These are phyloP conservation scores for Fusarium temperatum DNA, from an alignment of 2,329 filamentous ascomycete genomes.

Conservation along the genomic window DNA sequence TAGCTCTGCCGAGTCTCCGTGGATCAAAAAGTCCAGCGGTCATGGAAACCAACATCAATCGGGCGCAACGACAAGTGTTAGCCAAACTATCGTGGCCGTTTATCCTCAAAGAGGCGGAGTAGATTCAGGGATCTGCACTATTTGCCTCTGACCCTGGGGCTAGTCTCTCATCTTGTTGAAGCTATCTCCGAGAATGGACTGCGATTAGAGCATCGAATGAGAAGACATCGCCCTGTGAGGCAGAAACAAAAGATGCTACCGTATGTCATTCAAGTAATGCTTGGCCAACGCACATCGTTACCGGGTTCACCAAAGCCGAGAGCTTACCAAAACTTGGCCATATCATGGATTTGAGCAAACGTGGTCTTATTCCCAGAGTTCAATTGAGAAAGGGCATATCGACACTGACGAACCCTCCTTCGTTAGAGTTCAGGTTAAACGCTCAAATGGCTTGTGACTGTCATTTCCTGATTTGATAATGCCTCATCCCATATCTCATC, in stretches of 20 bases:
- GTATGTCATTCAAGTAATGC: background rate
- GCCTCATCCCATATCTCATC: background rate
- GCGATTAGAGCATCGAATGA: background rate
- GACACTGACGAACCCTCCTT: background rate
- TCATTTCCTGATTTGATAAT: background rate
- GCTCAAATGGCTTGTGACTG: background rate
- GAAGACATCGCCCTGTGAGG: background rate
- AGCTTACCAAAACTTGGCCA: constrained; percentile 26
- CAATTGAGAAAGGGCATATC: background rate
- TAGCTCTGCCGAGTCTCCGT: constrained; percentile 28
- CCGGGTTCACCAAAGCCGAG: constrained; percentile 16
- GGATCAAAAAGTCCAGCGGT: constrained; percentile 12
- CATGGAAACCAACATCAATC: constrained; percentile 15
- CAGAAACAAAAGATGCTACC: background rate
- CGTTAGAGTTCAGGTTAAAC: background rate
- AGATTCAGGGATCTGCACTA: background rate
- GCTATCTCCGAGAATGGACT: background rate
- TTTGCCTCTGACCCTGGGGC: constrained; percentile 7
- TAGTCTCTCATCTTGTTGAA: background rate
- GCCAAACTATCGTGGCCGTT: constrained; percentile 16
- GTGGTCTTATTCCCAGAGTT: constrained; percentile 2
- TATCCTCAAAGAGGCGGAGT: constrained; percentile 18
- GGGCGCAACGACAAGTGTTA: constrained; percentile 12
- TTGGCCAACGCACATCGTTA: constrained; percentile 21
- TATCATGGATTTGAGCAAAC: constrained; percentile 18